These are phyloP conservation scores for Jacaranda copaia DNA, from an alignment of 257 asterid species.

Conservation along the genomic window DNA sequence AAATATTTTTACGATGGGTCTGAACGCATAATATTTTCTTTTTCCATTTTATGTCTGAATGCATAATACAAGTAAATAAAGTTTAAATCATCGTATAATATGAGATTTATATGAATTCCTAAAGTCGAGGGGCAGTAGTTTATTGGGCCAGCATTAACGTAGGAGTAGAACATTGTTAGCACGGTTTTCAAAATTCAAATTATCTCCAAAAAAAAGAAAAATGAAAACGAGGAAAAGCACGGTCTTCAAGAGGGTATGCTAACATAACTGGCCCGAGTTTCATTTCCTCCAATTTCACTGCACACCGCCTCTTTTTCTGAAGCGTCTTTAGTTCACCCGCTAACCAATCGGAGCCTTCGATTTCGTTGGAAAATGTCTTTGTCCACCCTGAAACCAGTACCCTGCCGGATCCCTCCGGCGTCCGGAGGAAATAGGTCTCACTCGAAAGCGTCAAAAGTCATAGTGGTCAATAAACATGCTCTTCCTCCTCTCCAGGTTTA, in stretches of 20 bases:
- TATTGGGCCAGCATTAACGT: background rate
- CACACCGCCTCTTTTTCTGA: slow-evolving; percentile 29
- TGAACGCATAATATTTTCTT: too few relatives aligned
- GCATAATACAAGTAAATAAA: too few relatives aligned
- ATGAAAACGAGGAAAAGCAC: background rate
- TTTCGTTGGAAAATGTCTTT: slow-evolving; percentile 49
- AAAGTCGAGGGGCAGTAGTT: background rate
- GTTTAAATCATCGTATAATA: too few relatives aligned
- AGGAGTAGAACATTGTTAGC: too few relatives aligned
- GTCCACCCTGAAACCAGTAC: slow-evolving; percentile 39
- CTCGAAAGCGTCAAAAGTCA: slow-evolving; percentile 34
- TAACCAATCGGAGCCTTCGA: slow-evolving; percentile 40
- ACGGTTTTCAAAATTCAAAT: too few relatives aligned
- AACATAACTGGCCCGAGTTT: slow-evolving; percentile 11
- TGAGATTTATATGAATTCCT: too few relatives aligned
- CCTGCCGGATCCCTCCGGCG: slow-evolving; percentile 39
- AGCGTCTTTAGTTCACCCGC: slow-evolving; percentile 36
- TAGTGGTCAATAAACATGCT: slow-evolving; percentile 34
- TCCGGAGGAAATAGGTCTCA: slow-evolving; percentile 39
- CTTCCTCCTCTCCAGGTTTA: slow-evolving; percentile 50
- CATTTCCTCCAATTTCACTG: slow-evolving; percentile 23
- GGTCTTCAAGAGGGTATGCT: slow-evolving; percentile 17
- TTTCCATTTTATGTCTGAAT: too few relatives aligned
- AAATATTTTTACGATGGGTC: too few relatives aligned
- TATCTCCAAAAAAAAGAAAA: background rate